Conservation (phyloP, 2,329 filamentous ascomycete genomes). For the Cercospora sojina region DNA sequence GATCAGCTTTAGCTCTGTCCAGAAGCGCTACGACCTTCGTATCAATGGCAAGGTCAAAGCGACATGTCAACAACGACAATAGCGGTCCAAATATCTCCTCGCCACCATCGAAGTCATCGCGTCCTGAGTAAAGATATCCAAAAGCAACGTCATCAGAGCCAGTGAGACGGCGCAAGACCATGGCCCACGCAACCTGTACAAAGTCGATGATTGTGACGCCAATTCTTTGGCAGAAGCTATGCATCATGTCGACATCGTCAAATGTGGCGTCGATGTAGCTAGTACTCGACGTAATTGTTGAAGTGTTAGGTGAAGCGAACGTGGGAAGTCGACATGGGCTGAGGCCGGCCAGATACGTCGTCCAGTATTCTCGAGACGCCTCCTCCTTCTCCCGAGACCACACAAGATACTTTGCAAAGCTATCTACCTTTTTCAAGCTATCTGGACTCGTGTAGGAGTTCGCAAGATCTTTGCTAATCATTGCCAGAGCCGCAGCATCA, state of each 20-base stretch:
- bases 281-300: neutral
- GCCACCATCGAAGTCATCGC: neutral
- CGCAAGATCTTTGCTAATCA: neutral
- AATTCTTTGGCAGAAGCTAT: neutral
- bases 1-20: neutral
- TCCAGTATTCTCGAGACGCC: neutral
- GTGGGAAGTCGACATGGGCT: neutral
- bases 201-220: neutral
- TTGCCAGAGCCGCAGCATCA: neutral
- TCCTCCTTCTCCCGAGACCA: neutral
- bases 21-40: neutral
- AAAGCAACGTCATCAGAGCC: neutral
- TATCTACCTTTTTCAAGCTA: neutral
- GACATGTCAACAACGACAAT: neutral
- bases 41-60: neutral
- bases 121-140: neutral
- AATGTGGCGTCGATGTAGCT: neutral
- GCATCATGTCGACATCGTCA: neutral
- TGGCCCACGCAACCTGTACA: neutral
- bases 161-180: neutral
- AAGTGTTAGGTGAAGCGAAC: neutral
- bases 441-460: neutral
- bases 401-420: neutral
- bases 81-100: neutral
- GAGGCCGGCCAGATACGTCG: neutral